These are phyloP conservation scores for Kodamaea fukazawae DNA, from an alignment of 805 yeast genomes.

Conservation along the genomic window DNA sequence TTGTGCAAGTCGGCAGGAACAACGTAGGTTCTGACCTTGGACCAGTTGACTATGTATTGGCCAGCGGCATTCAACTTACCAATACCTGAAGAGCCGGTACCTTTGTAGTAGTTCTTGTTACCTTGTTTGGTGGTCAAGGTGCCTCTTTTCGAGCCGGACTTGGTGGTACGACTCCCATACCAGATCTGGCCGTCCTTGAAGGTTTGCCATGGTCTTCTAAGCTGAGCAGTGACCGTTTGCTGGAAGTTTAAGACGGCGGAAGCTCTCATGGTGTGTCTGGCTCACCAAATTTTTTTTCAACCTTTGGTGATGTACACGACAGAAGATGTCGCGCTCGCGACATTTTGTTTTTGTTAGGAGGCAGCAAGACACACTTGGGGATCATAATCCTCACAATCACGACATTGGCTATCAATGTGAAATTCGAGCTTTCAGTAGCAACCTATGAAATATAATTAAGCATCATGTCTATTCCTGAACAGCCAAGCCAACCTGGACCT, in stretches of 20 bases:
- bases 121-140: conserved; percentile 91
- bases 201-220: conserved; percentile 88
- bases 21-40: conserved; percentile 85
- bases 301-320: conserved; percentile 4
- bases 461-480: conserved; percentile 24
- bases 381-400: conserved; percentile 2
- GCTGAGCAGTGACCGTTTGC: conserved; percentile 34
- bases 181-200: conserved; percentile 79
- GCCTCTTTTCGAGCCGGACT: conserved; percentile 78
- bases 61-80: conserved; percentile 79
- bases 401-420: background rate
- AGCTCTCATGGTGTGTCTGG: conserved; percentile 45
- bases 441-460: background rate
- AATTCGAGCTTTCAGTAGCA: background rate
- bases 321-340: background rate
- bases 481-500: conserved; percentile 27
- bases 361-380: background rate
- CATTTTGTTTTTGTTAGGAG: background rate
- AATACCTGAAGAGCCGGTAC: conserved; percentile 92
- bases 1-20: conserved; percentile 55
- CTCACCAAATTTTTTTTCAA: conserved; percentile 5
- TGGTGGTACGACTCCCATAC: conserved; percentile 61
- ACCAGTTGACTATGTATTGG: conserved; percentile 74
- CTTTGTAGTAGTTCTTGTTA: conserved; percentile 90
- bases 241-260: conserved; percentile 44